Evolutionary conservation across 2,329 filamentous ascomycete genomes (phyloP).

Genomic region (Sarocladiaceae sp.): DNA sequence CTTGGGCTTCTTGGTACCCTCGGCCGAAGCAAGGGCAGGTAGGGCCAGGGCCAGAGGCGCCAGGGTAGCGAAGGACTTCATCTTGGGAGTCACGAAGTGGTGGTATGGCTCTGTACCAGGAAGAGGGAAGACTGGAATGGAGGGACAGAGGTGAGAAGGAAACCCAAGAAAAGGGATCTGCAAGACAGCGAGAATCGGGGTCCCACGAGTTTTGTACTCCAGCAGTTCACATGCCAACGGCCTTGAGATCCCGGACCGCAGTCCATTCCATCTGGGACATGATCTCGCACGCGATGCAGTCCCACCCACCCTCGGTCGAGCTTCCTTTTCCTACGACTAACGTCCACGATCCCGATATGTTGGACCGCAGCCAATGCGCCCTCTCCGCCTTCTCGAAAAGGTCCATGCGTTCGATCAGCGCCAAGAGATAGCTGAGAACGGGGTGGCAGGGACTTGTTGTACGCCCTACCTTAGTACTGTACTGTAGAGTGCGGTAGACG

Average conservation of each 20-base stretch:
- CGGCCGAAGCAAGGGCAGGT: constrained; percentile 17
- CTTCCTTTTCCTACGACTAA: not conserved
- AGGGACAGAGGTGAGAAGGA: not conserved
- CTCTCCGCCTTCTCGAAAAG: constrained; percentile 1
- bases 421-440: constrained; percentile 6
- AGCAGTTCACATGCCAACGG: not conserved
- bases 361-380: not conserved
- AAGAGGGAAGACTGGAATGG: not conserved
- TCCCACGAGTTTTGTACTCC: not conserved
- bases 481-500: not conserved
- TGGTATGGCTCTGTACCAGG: not conserved
- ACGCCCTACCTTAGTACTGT: not conserved
- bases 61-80: constrained; percentile 18
- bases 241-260: not conserved
- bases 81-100: constrained; percentile 11
- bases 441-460: too few species aligned
- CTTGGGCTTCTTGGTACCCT: constrained; percentile 8
- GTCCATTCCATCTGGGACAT: not conserved
- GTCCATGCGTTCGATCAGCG: not conserved
- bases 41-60: constrained; percentile 20
- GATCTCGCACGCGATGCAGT: not conserved
- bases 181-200: not conserved
- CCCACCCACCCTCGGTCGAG: constrained; percentile 1
- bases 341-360: not conserved
- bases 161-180: not conserved